These are phyloP conservation scores for Spergularia azorica DNA, from an alignment of 179 eudicot species.

Conservation along the genomic window DNA sequence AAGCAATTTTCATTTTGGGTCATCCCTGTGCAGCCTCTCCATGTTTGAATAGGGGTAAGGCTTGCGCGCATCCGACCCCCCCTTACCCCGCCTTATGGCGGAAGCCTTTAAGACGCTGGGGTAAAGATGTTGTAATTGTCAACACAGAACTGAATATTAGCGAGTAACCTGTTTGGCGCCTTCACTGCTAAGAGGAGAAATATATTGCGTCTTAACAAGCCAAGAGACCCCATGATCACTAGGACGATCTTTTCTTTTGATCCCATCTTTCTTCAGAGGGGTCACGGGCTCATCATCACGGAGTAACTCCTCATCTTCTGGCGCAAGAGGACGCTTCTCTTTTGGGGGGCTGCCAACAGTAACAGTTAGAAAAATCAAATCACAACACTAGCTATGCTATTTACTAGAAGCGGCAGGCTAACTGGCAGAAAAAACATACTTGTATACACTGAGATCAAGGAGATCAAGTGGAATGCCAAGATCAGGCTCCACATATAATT, in stretches of 20 bases:
- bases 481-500: slow-evolving; percentile 81
- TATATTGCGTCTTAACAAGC: slow-evolving; percentile 98
- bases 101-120: too few species aligned
- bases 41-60: too few species aligned
- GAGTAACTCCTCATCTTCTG: slow-evolving; percentile 85
- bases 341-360: slow-evolving; percentile 63
- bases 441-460: slow-evolving; percentile 96
- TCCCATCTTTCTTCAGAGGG: slow-evolving; percentile 82
- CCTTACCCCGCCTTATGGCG: too few species aligned
- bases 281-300: slow-evolving; percentile 80
- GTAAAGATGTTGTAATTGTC: background rate
- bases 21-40: too few species aligned
- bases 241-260: slow-evolving; percentile 85
- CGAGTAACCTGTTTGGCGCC: slow-evolving; percentile 70
- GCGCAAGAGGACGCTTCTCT: slow-evolving; percentile 67
- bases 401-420: slow-evolving; percentile 4
- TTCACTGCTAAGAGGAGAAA: slow-evolving; percentile 92
- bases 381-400: background rate
- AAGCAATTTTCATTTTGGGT: too few species aligned
- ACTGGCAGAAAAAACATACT: slow-evolving; percentile 40
- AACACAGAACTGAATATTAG: background rate
- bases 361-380: slow-evolving; percentile 13
- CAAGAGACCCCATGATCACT: slow-evolving; percentile 92
- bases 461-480: slow-evolving; percentile 98
- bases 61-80: too few species aligned